These are phyloP conservation scores for Friedmanniomyces simplex DNA, from an alignment of 495 filamentous ascomycete genomes.

Conservation along the genomic window DNA sequence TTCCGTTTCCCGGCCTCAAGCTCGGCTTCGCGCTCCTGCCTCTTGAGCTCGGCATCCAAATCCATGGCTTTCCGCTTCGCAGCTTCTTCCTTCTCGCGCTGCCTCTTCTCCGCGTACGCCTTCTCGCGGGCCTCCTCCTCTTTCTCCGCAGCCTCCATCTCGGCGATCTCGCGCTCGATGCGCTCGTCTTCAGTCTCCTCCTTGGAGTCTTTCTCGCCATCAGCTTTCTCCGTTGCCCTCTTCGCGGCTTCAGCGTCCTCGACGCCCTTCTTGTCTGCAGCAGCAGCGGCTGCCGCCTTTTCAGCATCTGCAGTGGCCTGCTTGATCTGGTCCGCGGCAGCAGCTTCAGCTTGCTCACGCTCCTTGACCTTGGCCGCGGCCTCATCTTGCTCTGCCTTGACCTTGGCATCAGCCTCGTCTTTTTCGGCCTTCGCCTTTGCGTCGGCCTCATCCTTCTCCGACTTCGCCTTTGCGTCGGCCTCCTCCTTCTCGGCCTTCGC, in stretches of 20 bases:
- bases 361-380: background rate
- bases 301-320: conserved; percentile 34
- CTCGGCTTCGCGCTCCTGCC: conserved; percentile 27
- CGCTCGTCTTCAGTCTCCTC: conserved; percentile 31
- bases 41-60: conserved; percentile 30
- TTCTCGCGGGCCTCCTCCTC: conserved; percentile 33
- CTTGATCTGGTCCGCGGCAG: conserved; percentile 30
- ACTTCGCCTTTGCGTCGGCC: too few species aligned
- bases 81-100: conserved; percentile 27
- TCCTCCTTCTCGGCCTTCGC: too few species aligned
- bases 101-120: conserved; percentile 30
- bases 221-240: conserved; percentile 11
- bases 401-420: conserved; percentile 19
- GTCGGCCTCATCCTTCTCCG: too few species aligned
- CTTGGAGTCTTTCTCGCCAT: conserved; percentile 7
- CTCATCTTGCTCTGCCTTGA: conserved; percentile 33
- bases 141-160: conserved; percentile 32
- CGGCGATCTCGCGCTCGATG: conserved; percentile 32
- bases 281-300: conserved; percentile 30
- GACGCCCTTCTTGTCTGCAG: conserved; percentile 22
- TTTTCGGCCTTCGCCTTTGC: too few species aligned
- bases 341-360: conserved; percentile 20
- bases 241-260: conserved; percentile 21
- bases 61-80: conserved; percentile 23
- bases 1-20: conserved; percentile 12